These are phyloP conservation scores for Annulohypoxylon truncatum DNA, from an alignment of 2,329 filamentous ascomycete genomes.

Conservation along the genomic window DNA sequence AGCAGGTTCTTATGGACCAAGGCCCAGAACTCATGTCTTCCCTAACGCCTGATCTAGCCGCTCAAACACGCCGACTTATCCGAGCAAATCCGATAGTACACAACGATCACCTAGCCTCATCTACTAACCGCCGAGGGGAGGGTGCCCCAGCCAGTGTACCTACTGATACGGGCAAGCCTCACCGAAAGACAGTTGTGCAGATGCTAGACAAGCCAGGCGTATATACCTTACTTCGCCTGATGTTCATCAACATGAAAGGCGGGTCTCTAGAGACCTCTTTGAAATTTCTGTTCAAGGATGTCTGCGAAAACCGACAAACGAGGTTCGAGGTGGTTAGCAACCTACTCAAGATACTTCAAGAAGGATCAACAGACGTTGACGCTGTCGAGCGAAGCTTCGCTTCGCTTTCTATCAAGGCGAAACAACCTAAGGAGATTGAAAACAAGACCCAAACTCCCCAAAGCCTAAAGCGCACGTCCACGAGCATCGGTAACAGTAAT, in stretches of 20 bases:
- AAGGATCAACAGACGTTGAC: slow-evolving; percentile 91
- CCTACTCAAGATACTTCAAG: slow-evolving; percentile 91
- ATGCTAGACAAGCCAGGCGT: slow-evolving; percentile 97
- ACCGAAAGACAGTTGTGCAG: slow-evolving; percentile 86
- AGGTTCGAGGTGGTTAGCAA: slow-evolving; percentile 93
- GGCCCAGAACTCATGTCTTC: slow-evolving; percentile 87
- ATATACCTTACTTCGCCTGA: slow-evolving; percentile 94
- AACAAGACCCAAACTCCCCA: slow-evolving; percentile 82
- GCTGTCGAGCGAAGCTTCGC: slow-evolving; percentile 96
- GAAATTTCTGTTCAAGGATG: slow-evolving; percentile 87
- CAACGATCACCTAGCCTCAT: slow-evolving; percentile 58
- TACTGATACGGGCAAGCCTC: slow-evolving; percentile 65
- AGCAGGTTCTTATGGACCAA: slow-evolving; percentile 90
- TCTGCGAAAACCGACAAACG: slow-evolving; percentile 97
- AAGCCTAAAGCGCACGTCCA: slow-evolving; percentile 78
- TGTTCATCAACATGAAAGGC: slow-evolving; percentile 91
- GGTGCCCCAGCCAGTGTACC: slow-evolving; percentile 44
- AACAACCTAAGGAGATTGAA: slow-evolving; percentile 76
- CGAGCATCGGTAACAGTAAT: slow-evolving; percentile 62
- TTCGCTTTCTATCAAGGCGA: slow-evolving; percentile 90
- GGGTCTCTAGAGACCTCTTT: slow-evolving; percentile 86
- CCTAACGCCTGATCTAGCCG: slow-evolving; percentile 85
- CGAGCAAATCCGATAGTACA: slow-evolving; percentile 51
- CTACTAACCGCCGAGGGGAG: slow-evolving; percentile 43
- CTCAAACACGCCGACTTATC: slow-evolving; percentile 81